Base-by-base conservation (phyloP, 352 stramenopile species). In the Aphanomyces astaci region DNA sequence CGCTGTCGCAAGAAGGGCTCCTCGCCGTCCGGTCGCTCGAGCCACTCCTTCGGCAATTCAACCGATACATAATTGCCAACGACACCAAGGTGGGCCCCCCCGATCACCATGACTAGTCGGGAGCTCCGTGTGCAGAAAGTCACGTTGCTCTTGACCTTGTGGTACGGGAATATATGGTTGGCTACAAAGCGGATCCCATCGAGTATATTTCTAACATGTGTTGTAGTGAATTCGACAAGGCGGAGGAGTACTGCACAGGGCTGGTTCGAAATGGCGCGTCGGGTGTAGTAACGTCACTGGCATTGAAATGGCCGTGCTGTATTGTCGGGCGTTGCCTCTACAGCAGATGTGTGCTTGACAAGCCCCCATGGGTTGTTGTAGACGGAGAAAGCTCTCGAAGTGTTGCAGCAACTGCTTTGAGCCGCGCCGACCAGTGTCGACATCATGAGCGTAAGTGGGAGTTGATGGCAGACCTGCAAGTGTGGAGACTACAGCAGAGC, bases 371-470 rank as follows among this genome's bases (percentile, higher is more conserved):
- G n/a, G n/a, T 65, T 30, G 22, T n/a, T 9, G 10, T 53, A 66
- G 64, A 30, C 31, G 0, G 83, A 90, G 0, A 78, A 89, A 9
- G 84, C 85, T 1, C 76, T 83, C 60, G 57, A 53, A 32, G 54
- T 89, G 51, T 69, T 95, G 32, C 71, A 74, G 1, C 78, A 82
- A 13, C 68, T 93, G 2, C 85, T 92, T 70, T 13, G 70, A 27
- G 81, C 79, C 1, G 86, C 85, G 1, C 86, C 82, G 13, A 90
- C 75, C 52, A 94, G 84, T 53, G 79, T 75, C 9, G 81, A 89
- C 39, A 83, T 94, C 13, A 79, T 92, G 22, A 77, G 84, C 40
- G 40, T 90, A 11, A 91, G 52, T 84, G 84, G 72, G 63, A 76
- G 17, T 72, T 85, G 7, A 89, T 93, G 83, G 81, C 85, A 45